Evolutionary conservation across 2,329 filamentous ascomycete genomes (phyloP).

Genomic region (Phyllosticta citrichinensis): DNA sequence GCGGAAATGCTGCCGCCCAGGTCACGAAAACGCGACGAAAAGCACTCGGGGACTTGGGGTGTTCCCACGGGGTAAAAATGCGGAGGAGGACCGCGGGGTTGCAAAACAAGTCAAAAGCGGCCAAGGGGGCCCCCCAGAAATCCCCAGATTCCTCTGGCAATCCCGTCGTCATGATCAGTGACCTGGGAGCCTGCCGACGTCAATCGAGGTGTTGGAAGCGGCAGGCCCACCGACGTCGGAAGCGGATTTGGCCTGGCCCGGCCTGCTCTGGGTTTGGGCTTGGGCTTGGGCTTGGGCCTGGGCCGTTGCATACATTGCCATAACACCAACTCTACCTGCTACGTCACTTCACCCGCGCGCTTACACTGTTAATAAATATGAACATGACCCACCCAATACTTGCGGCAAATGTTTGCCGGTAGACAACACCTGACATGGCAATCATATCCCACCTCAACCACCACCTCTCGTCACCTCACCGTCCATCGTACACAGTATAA

Average conservation of each 20-base stretch:
- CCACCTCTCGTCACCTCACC: not conserved
- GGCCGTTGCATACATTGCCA: not conserved
- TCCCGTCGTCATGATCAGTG: not conserved
- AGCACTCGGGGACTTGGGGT: slow-evolving; percentile 1
- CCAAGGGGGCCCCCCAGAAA: not conserved
- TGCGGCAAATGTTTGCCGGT: not conserved
- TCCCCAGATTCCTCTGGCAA: not conserved
- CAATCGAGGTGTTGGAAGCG: not conserved
- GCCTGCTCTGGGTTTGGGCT: not conserved
- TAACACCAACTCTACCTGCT: not conserved
- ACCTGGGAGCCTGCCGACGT: not conserved
- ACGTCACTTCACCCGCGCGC: not conserved
- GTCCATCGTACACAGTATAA: not conserved
- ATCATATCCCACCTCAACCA: not conserved
- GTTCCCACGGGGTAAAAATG: not conserved
- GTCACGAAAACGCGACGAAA: slow-evolving; percentile 10
- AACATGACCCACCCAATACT: too few relatives aligned
- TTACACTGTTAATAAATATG: not conserved
- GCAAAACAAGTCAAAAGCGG: not conserved
- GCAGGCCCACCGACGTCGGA: not conserved
- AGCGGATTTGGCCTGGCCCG: not conserved
- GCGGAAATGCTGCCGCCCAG: not conserved
- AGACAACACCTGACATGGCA: not conserved
- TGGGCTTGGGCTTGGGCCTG: too few relatives aligned
- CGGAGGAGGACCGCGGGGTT: not conserved